Evolutionary conservation across 2,329 filamentous ascomycete genomes (phyloP), one percentile per base, ranked within the genome.

Genomic region (Coniella vitis): DNA sequence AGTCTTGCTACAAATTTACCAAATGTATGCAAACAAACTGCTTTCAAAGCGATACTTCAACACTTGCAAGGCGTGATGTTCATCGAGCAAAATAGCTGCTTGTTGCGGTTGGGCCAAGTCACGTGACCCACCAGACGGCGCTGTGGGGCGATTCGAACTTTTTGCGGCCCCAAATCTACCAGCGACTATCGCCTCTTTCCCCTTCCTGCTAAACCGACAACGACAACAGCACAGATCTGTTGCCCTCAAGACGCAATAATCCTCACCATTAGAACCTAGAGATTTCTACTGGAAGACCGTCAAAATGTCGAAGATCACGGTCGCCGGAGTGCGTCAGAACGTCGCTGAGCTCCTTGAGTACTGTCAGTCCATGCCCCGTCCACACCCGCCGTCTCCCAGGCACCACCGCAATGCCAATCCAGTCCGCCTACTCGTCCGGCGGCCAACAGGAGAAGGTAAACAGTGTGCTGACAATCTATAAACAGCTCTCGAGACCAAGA

Each of bases 291-390:
- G 86, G 85, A 87, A 90, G 86, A 90, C 86, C 86, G 84, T 80
- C 79, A 83, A 73, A 61, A 88, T 90, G 86, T 90, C 86, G 63
- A 90, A 41, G 21, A 52, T 52, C 61, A 76, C 69, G 65, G 65
- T 63, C 68, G 88, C 89, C 82, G 88, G 90, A 87, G 90, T 95
- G 81, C 89, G 90, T 81, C 79, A 82, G 72, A 91, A 97, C 79
- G 88, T 97, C 72, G 78, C 85, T 73, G 82, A 93, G 72, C 82
- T 98, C 67, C 86, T 98, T 66, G 85, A 95, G 68, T 97, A 97
- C 86, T 95, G 49, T 52, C 35, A 52, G 49, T 52, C n/a, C 12
- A n/a, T 2, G 2, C 9, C 69, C 66, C 31, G 20, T 12, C 39
- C 9, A 12, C n/a, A n/a, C n/a, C n/a, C n/a, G n/a, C n/a, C n/a